These are phyloP conservation scores for Cercospora citrullina DNA, from an alignment of 2,329 filamentous ascomycete genomes.

Conservation along the genomic window DNA sequence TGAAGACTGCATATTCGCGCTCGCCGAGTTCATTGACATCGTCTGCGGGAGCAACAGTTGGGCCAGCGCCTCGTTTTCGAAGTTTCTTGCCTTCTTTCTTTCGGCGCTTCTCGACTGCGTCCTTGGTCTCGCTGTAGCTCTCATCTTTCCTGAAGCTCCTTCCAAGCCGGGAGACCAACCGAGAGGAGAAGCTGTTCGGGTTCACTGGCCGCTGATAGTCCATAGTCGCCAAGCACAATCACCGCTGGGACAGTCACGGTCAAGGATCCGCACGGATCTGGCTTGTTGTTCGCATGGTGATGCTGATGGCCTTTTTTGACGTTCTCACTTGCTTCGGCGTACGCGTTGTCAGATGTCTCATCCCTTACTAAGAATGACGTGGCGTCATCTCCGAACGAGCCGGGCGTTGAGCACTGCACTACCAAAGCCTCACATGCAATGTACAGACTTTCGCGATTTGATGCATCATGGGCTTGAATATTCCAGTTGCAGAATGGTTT, in stretches of 20 bases:
- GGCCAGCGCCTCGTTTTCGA: slow-evolving; percentile 24
- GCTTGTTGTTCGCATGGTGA: slow-evolving; percentile 1
- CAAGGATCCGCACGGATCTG: slow-evolving; percentile 2
- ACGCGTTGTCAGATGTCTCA: neutral
- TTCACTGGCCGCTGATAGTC: slow-evolving; percentile 32
- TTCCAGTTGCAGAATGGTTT: neutral
- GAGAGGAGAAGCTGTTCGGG: slow-evolving; percentile 33
- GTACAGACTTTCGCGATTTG: neutral
- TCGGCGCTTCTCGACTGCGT: slow-evolving; percentile 32
- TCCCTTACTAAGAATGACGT: slow-evolving; percentile 1
- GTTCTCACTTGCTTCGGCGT: neutral
- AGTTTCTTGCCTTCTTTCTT: slow-evolving; percentile 28
- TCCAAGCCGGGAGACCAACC: slow-evolving; percentile 33
- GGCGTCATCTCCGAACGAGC: neutral
- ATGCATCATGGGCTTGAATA: neutral
- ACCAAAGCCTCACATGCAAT: neutral
- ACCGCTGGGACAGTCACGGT: neutral
- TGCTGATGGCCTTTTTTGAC: neutral
- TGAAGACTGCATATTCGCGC: slow-evolving; percentile 34
- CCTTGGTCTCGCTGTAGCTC: slow-evolving; percentile 32
- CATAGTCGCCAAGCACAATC: slow-evolving; percentile 24
- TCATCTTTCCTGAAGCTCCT: slow-evolving; percentile 35
- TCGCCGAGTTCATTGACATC: slow-evolving; percentile 39
- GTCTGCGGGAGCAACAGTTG: slow-evolving; percentile 12
- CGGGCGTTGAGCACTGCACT: neutral